Evolutionary conservation across 2,329 filamentous ascomycete species (phyloP).

Genomic region (Alternaria burnsii): DNA sequence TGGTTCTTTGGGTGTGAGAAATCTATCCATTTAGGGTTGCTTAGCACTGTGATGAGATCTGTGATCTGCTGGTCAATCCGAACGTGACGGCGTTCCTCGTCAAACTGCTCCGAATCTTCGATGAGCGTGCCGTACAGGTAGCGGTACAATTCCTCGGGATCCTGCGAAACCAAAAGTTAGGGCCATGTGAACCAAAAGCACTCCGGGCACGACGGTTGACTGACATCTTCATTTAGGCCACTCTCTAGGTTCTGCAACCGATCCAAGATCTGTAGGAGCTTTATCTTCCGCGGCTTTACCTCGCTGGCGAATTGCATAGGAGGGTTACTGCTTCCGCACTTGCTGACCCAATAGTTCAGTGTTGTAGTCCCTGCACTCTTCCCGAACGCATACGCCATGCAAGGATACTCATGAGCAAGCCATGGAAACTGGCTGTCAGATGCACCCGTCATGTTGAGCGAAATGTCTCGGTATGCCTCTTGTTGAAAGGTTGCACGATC

Average conservation of each 20-base stretch:
- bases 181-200: slow-evolving; percentile 27
- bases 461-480: slow-evolving; percentile 49
- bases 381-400: slow-evolving; percentile 73
- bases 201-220: slow-evolving; percentile 31
- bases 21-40: slow-evolving; percentile 76
- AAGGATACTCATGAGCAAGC: slow-evolving; percentile 79
- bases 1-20: slow-evolving; percentile 75
- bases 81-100: slow-evolving; percentile 62
- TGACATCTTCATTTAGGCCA: slow-evolving; percentile 55
- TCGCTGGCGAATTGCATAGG: slow-evolving; percentile 67
- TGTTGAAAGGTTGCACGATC: slow-evolving; percentile 50
- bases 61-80: slow-evolving; percentile 75
- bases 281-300: slow-evolving; percentile 67
- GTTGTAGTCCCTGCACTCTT: slow-evolving; percentile 74
- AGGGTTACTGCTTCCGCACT: slow-evolving; percentile 65
- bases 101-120: slow-evolving; percentile 70
- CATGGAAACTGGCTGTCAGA: slow-evolving; percentile 62
- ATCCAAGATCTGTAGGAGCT: slow-evolving; percentile 60
- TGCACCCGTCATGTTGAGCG: slow-evolving; percentile 48
- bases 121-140: slow-evolving; percentile 74
- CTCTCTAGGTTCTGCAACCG: slow-evolving; percentile 53
- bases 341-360: slow-evolving; percentile 72
- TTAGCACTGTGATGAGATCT: slow-evolving; percentile 74
- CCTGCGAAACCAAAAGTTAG: slow-evolving; percentile 49
- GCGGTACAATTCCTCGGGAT: slow-evolving; percentile 57